Evolutionary conservation across 768 basidiomycete species (phyloP).

Genomic region (Tremella fuciformis): DNA sequence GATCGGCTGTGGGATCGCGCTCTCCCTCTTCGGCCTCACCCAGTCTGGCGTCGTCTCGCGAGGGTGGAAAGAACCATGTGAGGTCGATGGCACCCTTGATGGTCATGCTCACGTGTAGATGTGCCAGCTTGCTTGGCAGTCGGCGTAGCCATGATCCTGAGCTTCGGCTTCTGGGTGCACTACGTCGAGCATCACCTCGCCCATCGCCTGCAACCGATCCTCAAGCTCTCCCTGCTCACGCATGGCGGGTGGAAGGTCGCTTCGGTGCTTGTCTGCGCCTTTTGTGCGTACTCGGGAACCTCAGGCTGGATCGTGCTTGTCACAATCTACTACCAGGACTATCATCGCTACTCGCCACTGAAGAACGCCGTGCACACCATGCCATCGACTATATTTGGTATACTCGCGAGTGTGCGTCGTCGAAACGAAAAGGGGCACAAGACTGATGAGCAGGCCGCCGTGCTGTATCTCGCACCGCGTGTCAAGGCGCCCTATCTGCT

Average conservation of each 20-base stretch:
- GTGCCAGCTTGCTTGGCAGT: constrained; percentile 66
- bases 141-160: constrained; percentile 59
- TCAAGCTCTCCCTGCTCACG: constrained; percentile 29
- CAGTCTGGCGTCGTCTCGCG: constrained; percentile 60
- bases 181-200: constrained; percentile 56
- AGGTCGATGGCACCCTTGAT: background rate
- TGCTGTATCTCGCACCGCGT: constrained; percentile 8
- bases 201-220: constrained; percentile 22
- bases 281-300: constrained; percentile 11
- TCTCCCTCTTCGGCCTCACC: constrained; percentile 69
- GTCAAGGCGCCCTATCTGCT: constrained; percentile 9
- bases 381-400: constrained; percentile 14
- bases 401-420: constrained; percentile 16
- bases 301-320: constrained; percentile 16
- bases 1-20: constrained; percentile 61
- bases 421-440: background rate
- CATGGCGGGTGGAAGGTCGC: constrained; percentile 20
- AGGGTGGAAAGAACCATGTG: constrained; percentile 63
- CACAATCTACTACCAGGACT: constrained; percentile 30
- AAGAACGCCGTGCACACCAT: constrained; percentile 15
- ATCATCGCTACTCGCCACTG: constrained; percentile 19
- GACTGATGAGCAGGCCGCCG: background rate
- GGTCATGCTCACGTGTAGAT: background rate
- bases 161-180: constrained; percentile 65
- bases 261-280: constrained; percentile 12